These are phyloP conservation scores for Pichia paraexigua DNA, from an alignment of 805 yeast species.

Conservation along the genomic window DNA sequence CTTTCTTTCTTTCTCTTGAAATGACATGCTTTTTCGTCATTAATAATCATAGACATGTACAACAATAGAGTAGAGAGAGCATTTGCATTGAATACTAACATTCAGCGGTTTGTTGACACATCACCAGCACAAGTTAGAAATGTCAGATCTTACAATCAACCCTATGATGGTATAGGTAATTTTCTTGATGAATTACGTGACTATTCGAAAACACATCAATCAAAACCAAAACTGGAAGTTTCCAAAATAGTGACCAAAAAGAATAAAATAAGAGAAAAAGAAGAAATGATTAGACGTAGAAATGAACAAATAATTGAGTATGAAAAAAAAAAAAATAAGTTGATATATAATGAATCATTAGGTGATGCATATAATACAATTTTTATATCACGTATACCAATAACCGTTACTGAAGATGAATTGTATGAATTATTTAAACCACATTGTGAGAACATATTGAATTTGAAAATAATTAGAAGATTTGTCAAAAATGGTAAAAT, in stretches of 20 bases:
- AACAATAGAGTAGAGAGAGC: not conserved
- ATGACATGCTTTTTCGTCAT: no score
- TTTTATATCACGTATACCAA: slow-evolving; percentile 68
- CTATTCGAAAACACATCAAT: not conserved
- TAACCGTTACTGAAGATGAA: slow-evolving; percentile 59
- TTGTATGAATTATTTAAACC: not conserved
- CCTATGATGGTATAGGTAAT: not conserved
- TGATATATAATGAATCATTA: not conserved
- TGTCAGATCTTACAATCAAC: not conserved
- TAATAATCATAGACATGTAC: not conserved
- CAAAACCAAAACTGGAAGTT: not conserved
- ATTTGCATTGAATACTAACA: not conserved
- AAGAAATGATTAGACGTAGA: not conserved
- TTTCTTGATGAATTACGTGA: not conserved
- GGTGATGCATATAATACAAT: slow-evolving; percentile 77
- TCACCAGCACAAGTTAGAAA: not conserved
- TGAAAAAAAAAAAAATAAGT: not conserved
- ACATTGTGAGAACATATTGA: not conserved
- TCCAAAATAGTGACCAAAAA: not conserved
- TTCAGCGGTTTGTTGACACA: not conserved
- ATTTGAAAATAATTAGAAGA: not conserved
- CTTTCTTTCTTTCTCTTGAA: no score
- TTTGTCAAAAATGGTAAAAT: not conserved
- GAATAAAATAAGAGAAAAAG: not conserved
- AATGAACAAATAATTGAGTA: slow-evolving; percentile 1